Base-by-base conservation (phyloP, 2,329 filamentous ascomycete genomes). In the Pestalotiopsis sp. region DNA sequence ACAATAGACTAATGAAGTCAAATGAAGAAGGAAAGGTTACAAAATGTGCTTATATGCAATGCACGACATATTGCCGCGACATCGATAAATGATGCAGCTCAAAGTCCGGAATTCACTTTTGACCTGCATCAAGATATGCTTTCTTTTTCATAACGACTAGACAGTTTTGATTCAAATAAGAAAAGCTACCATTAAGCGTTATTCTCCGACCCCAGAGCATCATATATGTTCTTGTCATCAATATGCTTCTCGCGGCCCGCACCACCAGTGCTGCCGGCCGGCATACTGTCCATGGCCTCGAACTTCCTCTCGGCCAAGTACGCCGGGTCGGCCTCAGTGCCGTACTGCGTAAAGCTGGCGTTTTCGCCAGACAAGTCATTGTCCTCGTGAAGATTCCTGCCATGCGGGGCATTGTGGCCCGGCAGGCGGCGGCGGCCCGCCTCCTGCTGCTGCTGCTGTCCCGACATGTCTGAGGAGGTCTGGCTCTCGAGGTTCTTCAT, bases 181-280 rank as follows among this genome's bases (percentile, higher is more conserved):
- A 36, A 36, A 36, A n/a, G 36, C 59, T 20, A 39, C 17, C 9
- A 17, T 39, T 62, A 62, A 13, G 59, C 59, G 38, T 27, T 36
- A 12, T 12, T 62, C 31, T 60, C 11, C 66, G 67, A 23, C 67
- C 74, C 49, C 77, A 68, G 64, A 6, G 67, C 73, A 13, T 69
- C 72, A 45, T 73, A 78, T 14, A 69, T 60, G 4, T 73, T 74
- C 68, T 76, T 66, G 5, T 68, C 69, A 38, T 75, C 72, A n/a
- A 72, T 39, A 1, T 57, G 74, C 77, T 83, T 52, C 78, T 88
- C 38, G 80, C 83, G 6, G n/a, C 59, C 59, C 31, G 36, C 59
- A 83, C 85, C 17, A 81, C 86, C 73, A 80, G 82, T 73, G 76
- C 85, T 68, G 84, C 88, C 2, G 82, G 90, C 72, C 82, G 86